Conservation (phyloP, 352 stramenopile species). For the Phytophthora sp. region DNA sequence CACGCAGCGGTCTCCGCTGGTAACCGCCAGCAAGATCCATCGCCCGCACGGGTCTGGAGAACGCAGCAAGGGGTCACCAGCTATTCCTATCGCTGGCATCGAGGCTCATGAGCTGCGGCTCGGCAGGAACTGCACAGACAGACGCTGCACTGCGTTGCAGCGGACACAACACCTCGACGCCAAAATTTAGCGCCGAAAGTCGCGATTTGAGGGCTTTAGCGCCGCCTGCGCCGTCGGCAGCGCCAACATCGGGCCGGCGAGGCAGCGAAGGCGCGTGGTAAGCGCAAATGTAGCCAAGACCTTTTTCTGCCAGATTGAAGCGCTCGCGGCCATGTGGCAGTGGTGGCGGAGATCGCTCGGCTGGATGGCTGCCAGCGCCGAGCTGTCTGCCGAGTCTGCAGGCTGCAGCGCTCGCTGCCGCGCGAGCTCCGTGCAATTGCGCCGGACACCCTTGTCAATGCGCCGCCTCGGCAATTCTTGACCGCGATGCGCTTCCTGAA, state of each 20-base stretch:
- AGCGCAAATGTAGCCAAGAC: constrained; percentile 20
- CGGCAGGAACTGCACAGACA: neutral
- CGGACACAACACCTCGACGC: neutral
- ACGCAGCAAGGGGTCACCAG: neutral
- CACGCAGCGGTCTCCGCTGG: constrained; percentile 4
- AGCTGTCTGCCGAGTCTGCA: too few species aligned
- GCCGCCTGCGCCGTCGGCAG: too few species aligned
- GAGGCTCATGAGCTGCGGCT: too few species aligned
- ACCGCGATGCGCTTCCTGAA: too few species aligned
- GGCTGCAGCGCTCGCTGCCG: too few species aligned
- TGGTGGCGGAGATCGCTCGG: neutral
- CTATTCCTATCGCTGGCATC: constrained; percentile 19
- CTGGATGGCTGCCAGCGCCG: too few species aligned
- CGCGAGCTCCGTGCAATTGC: neutral
- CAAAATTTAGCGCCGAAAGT: neutral
- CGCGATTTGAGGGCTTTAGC: constrained; percentile 4
- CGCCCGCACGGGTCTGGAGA: too few species aligned
- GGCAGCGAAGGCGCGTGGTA: too few species aligned
- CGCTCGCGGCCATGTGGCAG: neutral
- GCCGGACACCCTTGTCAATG: neutral
- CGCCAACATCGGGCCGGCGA: too few species aligned
- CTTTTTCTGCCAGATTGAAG: constrained; percentile 25
- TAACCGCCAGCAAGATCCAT: too few species aligned
- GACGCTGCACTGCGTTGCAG: neutral
- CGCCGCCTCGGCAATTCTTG: neutral